Evolutionary conservation across 73 alveolate species (phyloP).

Genomic region (Diophrys appendiculata): DNA sequence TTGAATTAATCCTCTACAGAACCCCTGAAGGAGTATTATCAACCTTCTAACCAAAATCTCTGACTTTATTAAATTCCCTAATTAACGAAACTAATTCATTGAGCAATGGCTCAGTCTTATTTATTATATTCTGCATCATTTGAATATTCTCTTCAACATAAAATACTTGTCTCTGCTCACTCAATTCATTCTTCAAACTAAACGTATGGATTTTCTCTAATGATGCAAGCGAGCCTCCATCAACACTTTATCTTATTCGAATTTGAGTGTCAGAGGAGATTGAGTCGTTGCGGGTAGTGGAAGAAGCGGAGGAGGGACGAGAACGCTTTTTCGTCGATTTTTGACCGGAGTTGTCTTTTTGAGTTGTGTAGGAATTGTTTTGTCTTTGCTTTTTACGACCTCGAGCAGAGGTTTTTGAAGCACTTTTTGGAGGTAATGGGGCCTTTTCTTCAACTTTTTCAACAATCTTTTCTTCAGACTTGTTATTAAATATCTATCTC

Average conservation of each 20-base stretch:
- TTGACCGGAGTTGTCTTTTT: background rate
- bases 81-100: too few species aligned
- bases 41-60: background rate
- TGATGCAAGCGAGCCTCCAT: background rate
- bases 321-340: background rate
- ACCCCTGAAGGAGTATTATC: background rate
- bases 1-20: background rate
- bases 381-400: background rate
- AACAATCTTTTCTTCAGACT: slow-evolving; percentile 5
- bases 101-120: too few species aligned
- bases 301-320: background rate
- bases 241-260: background rate
- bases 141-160: slow-evolving; percentile 1
- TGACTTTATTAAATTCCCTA: background rate
- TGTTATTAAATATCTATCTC: slow-evolving; percentile 13
- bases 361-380: background rate
- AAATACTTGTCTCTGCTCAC: background rate
- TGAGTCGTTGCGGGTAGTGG: background rate
- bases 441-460: slow-evolving; percentile 6
- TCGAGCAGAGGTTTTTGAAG: background rate
- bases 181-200: background rate
- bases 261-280: background rate
- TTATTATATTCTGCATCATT: too few species aligned
- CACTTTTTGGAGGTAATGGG: background rate
- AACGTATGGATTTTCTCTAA: slow-evolving; percentile 4